These are phyloP conservation scores for Marasmius sp. DNA, from an alignment of 1,284 basidiomycete genomes.

Conservation along the genomic window DNA sequence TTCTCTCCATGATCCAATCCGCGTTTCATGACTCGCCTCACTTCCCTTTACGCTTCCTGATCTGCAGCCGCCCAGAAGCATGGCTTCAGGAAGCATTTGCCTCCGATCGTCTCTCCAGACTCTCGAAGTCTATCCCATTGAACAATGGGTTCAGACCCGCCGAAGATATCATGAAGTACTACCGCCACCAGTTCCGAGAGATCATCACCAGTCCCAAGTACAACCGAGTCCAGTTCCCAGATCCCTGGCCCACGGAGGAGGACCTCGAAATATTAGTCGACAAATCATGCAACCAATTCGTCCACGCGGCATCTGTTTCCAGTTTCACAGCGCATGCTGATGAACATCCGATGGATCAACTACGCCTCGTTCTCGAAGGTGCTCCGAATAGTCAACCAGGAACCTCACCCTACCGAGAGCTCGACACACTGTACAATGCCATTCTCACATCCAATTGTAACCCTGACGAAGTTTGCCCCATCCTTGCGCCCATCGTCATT, in stretches of 20 bases:
- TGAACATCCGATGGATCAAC: conserved; percentile 1
- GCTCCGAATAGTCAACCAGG: neutral
- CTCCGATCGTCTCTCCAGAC: neutral
- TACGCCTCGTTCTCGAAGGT: conserved; percentile 1
- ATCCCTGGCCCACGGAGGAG: conserved; percentile 7
- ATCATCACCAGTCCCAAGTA: neutral
- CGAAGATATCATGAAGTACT: neutral
- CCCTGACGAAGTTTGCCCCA: neutral
- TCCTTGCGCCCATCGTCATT: neutral
- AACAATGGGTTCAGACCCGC: neutral
- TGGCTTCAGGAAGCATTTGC: neutral
- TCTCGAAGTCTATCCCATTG: neutral
- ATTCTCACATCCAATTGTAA: conserved; percentile 1
- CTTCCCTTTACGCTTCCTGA: neutral
- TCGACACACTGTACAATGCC: conserved; percentile 9
- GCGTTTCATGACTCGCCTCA: neutral
- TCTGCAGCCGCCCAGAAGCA: neutral
- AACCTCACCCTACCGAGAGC: conserved; percentile 3
- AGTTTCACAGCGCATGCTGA: conserved; percentile 6
- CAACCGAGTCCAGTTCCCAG: neutral
- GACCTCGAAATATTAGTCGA: conserved; percentile 1
- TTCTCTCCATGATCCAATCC: neutral
- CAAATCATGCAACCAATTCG: conserved; percentile 10
- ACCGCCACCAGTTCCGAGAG: neutral
- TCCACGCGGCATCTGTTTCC: conserved; percentile 11